These are phyloP conservation scores for Acer saccharum DNA, from an alignment of 345 rosid species.

Conservation along the genomic window DNA sequence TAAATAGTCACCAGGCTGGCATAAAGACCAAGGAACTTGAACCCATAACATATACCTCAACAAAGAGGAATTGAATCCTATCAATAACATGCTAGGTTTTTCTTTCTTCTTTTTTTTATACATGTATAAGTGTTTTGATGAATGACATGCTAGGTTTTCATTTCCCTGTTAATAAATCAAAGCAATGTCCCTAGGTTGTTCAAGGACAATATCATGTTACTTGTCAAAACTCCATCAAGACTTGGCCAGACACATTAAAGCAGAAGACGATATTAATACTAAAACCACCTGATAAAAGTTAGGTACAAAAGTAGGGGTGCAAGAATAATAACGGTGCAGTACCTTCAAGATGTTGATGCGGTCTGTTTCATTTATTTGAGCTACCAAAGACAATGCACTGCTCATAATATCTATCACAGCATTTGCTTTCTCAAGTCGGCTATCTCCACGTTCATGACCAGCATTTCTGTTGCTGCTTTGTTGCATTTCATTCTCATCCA, in stretches of 20 bases:
- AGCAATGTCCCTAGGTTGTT: background rate
- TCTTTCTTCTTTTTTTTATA: too few species aligned
- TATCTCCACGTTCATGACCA: slow-evolving; percentile 44
- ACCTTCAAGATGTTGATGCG: slow-evolving; percentile 95
- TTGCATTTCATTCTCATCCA: slow-evolving; percentile 87
- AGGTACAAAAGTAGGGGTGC: background rate
- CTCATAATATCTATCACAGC: slow-evolving; percentile 95
- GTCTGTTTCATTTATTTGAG: slow-evolving; percentile 88
- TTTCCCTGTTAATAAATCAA: background rate
- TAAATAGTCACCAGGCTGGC: background rate
- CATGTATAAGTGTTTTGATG: too few species aligned
- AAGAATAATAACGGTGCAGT: background rate
- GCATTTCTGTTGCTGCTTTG: slow-evolving; percentile 42
- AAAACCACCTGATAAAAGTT: background rate
- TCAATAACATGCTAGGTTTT: background rate
- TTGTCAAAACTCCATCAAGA: background rate
- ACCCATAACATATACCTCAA: background rate
- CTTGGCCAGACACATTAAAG: background rate
- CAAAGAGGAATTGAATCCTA: background rate
- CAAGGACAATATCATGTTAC: slow-evolving; percentile 8
- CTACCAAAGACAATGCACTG: slow-evolving; percentile 81
- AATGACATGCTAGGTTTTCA: background rate
- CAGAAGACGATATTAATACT: background rate
- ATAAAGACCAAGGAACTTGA: slow-evolving; percentile 3
- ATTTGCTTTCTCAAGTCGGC: slow-evolving; percentile 89